Base-by-base conservation (phyloP, 75 land plant species). In the Cryptomeria japonica region DNA sequence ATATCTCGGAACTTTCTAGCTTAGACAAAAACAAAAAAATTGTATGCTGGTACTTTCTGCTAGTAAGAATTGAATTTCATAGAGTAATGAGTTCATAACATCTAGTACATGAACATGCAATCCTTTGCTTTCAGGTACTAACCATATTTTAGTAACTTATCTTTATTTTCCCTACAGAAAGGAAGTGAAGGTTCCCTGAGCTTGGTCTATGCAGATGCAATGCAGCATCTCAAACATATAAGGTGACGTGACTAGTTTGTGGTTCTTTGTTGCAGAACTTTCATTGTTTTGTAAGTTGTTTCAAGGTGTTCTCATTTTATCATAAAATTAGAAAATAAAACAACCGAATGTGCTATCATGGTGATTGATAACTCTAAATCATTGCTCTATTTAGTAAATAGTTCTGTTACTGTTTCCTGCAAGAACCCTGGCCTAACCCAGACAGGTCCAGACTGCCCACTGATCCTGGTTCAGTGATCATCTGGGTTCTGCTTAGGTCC, bases 181-280 rank as follows among this genome's bases (percentile, higher is more conserved):
- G 99, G 99, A 47, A 94, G 95, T 93, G 99, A 98, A 92, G 99
- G 97, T 73, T 89, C 92, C 64, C 86, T 98, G 53, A 96, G 95
- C 88, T 64, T 55, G 12, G 94, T 94, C 83, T 98, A 76, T 91
- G 96, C 95, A 61, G 88, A 92, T 87, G 96, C 96, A 44, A 93
- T 96, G 96, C 91, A 98, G 90, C 94, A 93, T 42, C 90, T 98
- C 76, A 89, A 93, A 83, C 84, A 92, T 86, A 87, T 95, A 61
- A 96, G 96, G 99, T 97, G 89, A 56, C 10, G 46, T 28, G 31
- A 82, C 34, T 82, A n/a, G 12, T 82, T 46, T n/a, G 31, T 28
- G 32, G 12, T 51, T 82, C 51, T 46, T 82, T 82, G 49, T n/a
- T 82, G n/a, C 84, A 11, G 49, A 38, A 25, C 12, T 32, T 73